Conservation (phyloP, 495 filamentous ascomycete species). For the Aspergillus sclerotiicarbonarius region DNA sequence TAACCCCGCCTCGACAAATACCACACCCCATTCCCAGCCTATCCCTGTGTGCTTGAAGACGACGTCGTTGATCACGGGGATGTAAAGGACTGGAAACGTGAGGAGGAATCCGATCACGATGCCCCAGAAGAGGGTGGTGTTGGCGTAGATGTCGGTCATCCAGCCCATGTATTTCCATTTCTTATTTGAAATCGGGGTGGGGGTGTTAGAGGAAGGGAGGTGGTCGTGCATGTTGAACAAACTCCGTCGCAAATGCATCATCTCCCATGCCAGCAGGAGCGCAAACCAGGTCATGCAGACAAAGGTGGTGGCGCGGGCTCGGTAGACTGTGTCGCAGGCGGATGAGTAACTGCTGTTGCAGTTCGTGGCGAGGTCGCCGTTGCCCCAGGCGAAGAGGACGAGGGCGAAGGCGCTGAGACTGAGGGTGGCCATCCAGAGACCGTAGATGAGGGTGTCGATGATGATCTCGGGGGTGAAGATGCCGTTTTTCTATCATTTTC, state of each 20-base stretch:
- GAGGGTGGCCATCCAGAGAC: slow-evolving; percentile 66
- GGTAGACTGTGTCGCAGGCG: slow-evolving; percentile 65
- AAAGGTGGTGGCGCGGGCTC: slow-evolving; percentile 69
- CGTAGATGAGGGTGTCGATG: slow-evolving; percentile 67
- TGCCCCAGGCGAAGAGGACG: slow-evolving; percentile 64
- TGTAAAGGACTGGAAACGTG: slow-evolving; percentile 69
- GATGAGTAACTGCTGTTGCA: slow-evolving; percentile 60
- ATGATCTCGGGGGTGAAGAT: slow-evolving; percentile 70
- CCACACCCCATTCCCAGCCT: slow-evolving; percentile 71
- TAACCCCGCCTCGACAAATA: slow-evolving; percentile 54
- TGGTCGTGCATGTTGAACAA: slow-evolving; percentile 63
- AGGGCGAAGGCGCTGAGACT: slow-evolving; percentile 64
- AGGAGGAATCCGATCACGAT: slow-evolving; percentile 67
- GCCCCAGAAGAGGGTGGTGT: slow-evolving; percentile 69
- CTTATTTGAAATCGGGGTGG: slow-evolving; percentile 37
- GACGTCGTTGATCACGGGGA: slow-evolving; percentile 64
- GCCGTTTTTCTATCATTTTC: slow-evolving; percentile 51
- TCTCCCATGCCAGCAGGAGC: slow-evolving; percentile 72
- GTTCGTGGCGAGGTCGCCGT: slow-evolving; percentile 58
- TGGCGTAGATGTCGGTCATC: slow-evolving; percentile 65
- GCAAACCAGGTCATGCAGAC: slow-evolving; percentile 74
- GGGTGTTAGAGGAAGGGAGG: slow-evolving; percentile 36
- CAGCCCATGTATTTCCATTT: slow-evolving; percentile 21
- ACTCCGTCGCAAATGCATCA: slow-evolving; percentile 63
- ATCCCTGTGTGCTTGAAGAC: slow-evolving; percentile 74